phyloP scores from a whole-genome alignment of 441 rosid species.

The Dalechampia spathulata region DNA sequence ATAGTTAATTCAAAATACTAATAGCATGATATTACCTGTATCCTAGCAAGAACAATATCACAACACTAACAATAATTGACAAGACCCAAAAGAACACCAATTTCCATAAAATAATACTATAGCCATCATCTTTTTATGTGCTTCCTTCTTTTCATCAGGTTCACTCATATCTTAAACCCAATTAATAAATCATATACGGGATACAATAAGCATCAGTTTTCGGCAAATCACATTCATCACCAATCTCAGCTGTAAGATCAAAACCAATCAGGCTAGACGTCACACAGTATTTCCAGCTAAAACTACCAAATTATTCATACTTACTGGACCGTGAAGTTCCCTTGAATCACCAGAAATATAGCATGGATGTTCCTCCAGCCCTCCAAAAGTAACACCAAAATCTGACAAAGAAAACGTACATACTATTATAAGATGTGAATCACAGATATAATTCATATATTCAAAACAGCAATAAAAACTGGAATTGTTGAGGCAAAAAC shows the following conservation, averaged over 20 bases:
- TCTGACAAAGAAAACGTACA: constrained; percentile 9
- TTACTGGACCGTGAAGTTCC: too few species aligned
- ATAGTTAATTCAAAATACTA: background rate
- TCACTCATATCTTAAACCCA: background rate
- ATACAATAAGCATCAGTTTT: background rate
- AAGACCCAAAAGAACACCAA: too few species aligned
- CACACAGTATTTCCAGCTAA: too few species aligned
- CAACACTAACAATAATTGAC: too few species aligned
- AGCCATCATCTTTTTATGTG: too few species aligned
- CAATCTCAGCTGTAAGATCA: too few species aligned
- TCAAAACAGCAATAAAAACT: background rate
- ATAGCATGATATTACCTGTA: background rate
- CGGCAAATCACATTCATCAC: constrained; percentile 13
- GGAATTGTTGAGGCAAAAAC: constrained; percentile 17
- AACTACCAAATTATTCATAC: too few species aligned
- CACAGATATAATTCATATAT: constrained; percentile 3
- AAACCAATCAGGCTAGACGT: too few species aligned
- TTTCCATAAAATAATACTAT: too few species aligned
- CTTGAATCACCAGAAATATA: constrained; percentile 50
- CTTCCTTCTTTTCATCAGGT: too few species aligned
- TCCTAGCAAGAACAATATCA: too few species aligned
- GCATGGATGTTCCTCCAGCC: constrained; percentile 57
- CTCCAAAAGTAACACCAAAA: constrained; percentile 29
- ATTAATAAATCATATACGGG: background rate
- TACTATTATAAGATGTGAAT: constrained; percentile 12